Base-by-base conservation (phyloP, 495 filamentous ascomycete species). In the Neurospora sp. region DNA sequence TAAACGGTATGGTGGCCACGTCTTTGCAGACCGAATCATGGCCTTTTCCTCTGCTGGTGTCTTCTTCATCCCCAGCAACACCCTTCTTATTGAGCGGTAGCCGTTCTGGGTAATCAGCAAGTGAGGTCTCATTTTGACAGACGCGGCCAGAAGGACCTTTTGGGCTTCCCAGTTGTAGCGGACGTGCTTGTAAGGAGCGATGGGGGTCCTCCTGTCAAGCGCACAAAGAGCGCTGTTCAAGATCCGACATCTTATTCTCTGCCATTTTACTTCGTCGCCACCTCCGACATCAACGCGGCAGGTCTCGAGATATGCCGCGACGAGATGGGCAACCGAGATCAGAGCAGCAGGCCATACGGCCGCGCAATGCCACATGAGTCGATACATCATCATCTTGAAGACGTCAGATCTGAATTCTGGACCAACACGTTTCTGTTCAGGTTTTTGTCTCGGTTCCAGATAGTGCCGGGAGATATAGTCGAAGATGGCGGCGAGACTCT, bases 121-220 rank as follows among this genome's bases (percentile, higher is more conserved):
- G 5, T 78, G 79, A 2, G 75, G 82, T 6, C 82, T 74, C 20
- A 82, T 38, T 14, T 71, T 75, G 10, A 80, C 75, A 3, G 83
- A 82, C 71, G 83, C 75, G 5, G 72, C 73, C 38, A 86, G 70
- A 10, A 86, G 77, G 20, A 79, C 69, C 41, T 76, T 82, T 41
- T 86, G 84, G 1, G 84, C 84, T 31, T 81, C 78, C 84, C 84
- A 86, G 69, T 83, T 83, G 78, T 80, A 81, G 42, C 75, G 74
- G 76, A 79, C 79, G 71, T 80, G 76, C 8, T 42, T 40, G 6
- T 83, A 17, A 3, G 83, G 81, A 27, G 75, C 72, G 8, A 48
- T 68, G 37, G 72, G 59, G 17, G 83, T 74, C 4, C 76, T 78
- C 42, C 44, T 70, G n/a, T 71, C 76, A n/a, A 85, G 79, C 12